These are phyloP conservation scores for Hortiboletus rubellus DNA, from an alignment of 1,284 basidiomycete species.

Conservation along the genomic window DNA sequence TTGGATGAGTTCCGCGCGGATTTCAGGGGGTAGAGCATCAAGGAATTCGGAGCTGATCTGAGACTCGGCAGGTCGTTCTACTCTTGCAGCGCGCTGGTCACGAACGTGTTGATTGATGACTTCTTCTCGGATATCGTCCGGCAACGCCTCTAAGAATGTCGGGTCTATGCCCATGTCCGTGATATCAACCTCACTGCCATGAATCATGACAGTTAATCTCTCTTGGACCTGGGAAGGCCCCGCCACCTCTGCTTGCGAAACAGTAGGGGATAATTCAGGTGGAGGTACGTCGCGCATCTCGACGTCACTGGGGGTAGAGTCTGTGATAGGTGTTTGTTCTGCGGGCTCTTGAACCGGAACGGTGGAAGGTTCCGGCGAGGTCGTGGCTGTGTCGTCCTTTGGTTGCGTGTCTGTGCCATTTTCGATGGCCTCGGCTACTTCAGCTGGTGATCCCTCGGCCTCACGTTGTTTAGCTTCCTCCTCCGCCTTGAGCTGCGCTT, in stretches of 20 bases:
- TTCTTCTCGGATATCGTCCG: constrained; percentile 98
- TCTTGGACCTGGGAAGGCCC: constrained; percentile 43
- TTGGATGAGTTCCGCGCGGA: constrained; percentile 95
- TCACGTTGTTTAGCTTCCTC: constrained; percentile 38
- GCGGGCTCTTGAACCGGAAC: constrained; percentile 8
- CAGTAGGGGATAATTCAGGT: constrained; percentile 17
- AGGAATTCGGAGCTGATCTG: constrained; percentile 95
- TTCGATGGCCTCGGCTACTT: constrained; percentile 32
- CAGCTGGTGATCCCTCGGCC: constrained; percentile 23
- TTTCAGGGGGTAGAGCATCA: constrained; percentile 93
- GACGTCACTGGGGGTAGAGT: constrained; percentile 21
- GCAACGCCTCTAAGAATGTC: constrained; percentile 95
- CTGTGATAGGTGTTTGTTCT: constrained; percentile 17
- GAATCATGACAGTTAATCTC: constrained; percentile 83
- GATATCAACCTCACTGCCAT: constrained; percentile 95
- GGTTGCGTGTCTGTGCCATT: constrained; percentile 10
- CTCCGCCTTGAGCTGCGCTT: constrained; percentile 44
- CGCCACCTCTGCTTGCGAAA: constrained; percentile 19
- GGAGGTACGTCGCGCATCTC: constrained; percentile 30
- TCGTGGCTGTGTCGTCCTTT: constrained; percentile 14
- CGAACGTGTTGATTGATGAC: constrained; percentile 97
- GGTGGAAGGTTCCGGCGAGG: constrained; percentile 8
- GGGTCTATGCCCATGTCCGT: constrained; percentile 99
- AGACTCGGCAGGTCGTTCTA: constrained; percentile 75
- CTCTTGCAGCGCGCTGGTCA: constrained; percentile 77